These are phyloP conservation scores for Cotoneaster glaucophyllus DNA, from an alignment of 306 rosid species.

Conservation along the genomic window DNA sequence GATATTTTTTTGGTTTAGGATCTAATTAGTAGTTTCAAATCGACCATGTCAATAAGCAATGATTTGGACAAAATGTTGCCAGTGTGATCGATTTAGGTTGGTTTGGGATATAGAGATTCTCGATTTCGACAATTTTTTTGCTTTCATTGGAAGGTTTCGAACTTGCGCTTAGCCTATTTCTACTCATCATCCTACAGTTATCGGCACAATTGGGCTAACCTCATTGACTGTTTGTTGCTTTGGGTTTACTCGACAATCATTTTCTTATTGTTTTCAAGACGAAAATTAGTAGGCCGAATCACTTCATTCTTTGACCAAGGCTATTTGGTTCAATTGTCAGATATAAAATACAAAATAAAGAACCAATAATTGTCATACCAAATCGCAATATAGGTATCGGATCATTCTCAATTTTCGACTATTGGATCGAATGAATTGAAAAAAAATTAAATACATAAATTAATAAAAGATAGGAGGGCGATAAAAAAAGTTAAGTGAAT, in stretches of 20 bases:
- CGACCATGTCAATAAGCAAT: not conserved
- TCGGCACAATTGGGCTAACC: too few species aligned
- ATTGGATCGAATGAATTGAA: too few species aligned
- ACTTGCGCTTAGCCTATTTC: too few species aligned
- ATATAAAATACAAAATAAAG: not conserved
- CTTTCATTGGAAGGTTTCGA: too few species aligned
- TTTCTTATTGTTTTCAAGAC: not conserved
- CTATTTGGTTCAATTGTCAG: not conserved
- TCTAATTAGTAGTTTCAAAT: not conserved
- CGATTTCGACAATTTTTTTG: too few species aligned
- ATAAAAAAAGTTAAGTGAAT: too few species aligned
- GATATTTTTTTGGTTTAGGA: not conserved
- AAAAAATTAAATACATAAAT: too few species aligned
- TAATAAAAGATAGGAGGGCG: accelerated
- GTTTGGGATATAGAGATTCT: too few species aligned
- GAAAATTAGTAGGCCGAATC: not conserved
- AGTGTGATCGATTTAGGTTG: not conserved
- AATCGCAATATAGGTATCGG: not conserved
- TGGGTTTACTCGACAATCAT: too few species aligned
- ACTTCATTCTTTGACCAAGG: not conserved
- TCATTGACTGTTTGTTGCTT: too few species aligned
- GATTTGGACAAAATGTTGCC: not conserved
- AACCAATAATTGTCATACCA: not conserved
- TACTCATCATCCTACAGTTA: too few species aligned
- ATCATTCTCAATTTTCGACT: too few species aligned